These are phyloP conservation scores for Lepidium campestre DNA, from an alignment of 441 rosid species.

Conservation along the genomic window DNA sequence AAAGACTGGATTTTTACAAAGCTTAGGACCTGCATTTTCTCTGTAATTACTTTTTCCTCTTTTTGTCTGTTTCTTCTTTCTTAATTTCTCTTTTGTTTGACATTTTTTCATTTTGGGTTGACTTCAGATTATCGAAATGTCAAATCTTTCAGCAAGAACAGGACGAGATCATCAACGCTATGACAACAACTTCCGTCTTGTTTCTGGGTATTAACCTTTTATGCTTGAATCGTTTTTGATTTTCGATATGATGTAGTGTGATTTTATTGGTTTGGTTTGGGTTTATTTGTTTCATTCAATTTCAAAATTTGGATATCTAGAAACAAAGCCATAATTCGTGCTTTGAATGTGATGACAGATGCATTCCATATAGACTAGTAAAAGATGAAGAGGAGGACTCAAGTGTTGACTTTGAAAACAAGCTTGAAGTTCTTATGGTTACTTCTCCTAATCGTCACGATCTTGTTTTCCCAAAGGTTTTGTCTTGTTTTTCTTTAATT, in stretches of 20 bases:
- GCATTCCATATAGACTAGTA: conserved; percentile 50
- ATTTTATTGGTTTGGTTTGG: not conserved
- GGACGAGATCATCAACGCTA: conserved; percentile 73
- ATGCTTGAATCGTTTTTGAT: not conserved
- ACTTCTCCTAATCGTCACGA: conserved; percentile 64
- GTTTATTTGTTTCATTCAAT: not conserved
- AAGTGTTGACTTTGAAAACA: conserved; percentile 27
- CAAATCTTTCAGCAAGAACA: conserved; percentile 32
- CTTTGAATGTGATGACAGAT: conserved; percentile 29
- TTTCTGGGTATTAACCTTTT: conserved; percentile 52
- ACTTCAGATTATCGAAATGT: conserved; percentile 12
- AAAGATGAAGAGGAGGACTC: conserved; percentile 31
- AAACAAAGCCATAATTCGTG: not conserved
- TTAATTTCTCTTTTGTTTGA: not conserved
- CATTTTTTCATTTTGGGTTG: not conserved
- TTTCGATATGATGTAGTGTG: not conserved
- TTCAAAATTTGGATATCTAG: no score
- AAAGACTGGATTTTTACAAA: not conserved
- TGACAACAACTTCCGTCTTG: conserved; percentile 64
- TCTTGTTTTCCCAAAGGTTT: conserved; percentile 78
- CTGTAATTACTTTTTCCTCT: not conserved
- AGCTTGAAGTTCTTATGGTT: conserved; percentile 56
- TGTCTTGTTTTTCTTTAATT: not conserved
- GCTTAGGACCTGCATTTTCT: conserved; percentile 16
- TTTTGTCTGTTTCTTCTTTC: not conserved